phyloP scores from a whole-genome alignment of 768 basidiomycete species.

The Serendipita sp. region DNA sequence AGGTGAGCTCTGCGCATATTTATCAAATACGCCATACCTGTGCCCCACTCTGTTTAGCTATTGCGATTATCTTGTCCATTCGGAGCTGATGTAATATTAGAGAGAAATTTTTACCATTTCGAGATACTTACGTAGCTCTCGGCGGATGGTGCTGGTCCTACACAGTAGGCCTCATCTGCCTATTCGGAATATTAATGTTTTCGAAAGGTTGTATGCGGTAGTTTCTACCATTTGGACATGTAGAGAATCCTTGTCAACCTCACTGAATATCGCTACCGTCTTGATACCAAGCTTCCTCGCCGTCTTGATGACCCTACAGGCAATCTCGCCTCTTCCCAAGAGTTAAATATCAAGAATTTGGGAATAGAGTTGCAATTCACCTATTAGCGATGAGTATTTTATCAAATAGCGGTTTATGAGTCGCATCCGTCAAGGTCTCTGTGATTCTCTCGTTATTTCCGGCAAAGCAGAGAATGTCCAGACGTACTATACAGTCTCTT shows the following conservation, averaged over 20 bases:
- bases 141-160: slow-evolving; percentile 77
- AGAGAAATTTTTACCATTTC: not conserved
- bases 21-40: slow-evolving; percentile 36
- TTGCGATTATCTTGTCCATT: slow-evolving; percentile 77
- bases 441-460: not conserved
- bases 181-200: slow-evolving; percentile 14
- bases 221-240: slow-evolving; percentile 60
- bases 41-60: slow-evolving; percentile 67
- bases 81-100: slow-evolving; percentile 36
- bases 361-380: slow-evolving; percentile 25
- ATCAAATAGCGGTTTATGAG: slow-evolving; percentile 35
- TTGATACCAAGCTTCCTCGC: slow-evolving; percentile 75
- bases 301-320: slow-evolving; percentile 86
- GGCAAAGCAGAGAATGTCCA: not conserved
- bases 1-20: slow-evolving; percentile 7
- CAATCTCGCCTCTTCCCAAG: slow-evolving; percentile 70
- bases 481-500: not conserved
- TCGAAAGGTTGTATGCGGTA: not conserved
- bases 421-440: not conserved
- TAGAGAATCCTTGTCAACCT: slow-evolving; percentile 63
- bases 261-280: slow-evolving; percentile 86
- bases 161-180: slow-evolving; percentile 84
- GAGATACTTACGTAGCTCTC: slow-evolving; percentile 69
- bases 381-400: slow-evolving; percentile 89
- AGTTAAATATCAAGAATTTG: not conserved